Conservation (phyloP, 441 rosid genomes). For the Pelargonium fulgidum region DNA sequence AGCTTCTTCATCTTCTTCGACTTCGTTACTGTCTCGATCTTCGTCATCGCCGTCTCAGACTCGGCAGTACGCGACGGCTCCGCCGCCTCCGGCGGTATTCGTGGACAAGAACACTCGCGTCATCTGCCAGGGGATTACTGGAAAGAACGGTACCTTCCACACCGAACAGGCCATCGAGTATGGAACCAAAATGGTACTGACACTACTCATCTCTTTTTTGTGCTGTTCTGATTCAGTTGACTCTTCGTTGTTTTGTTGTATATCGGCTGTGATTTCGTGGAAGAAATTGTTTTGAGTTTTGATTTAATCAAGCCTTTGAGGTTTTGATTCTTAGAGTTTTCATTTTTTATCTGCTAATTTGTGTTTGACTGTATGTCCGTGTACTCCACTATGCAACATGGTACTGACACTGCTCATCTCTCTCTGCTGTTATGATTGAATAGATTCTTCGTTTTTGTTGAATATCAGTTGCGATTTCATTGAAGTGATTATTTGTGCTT, state of each 20-base stretch:
- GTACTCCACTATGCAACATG: no score
- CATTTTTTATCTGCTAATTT: no score
- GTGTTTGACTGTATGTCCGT: no score
- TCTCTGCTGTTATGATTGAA: no score
- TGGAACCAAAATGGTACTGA: conserved; percentile 85
- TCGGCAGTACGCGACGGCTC: conserved; percentile 35
- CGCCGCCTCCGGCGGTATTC: conserved; percentile 69
- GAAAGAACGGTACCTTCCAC: conserved; percentile 93
- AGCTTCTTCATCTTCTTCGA: conserved; percentile 6
- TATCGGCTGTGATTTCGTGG: no score
- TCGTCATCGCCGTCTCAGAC: not conserved
- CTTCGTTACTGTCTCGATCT: not conserved
- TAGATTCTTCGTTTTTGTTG: not conserved
- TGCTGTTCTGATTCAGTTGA: not conserved
- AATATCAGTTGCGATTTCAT: not conserved
- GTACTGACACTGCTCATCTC: no score
- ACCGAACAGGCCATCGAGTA: conserved; percentile 97
- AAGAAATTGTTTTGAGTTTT: no score
- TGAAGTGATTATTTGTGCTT: not conserved
- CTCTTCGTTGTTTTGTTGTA: not conserved
- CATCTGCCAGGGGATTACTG: conserved; percentile 93
- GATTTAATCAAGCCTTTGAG: no score
- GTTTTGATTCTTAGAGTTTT: no score
- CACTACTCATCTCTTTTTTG: not conserved
- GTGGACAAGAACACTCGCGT: conserved; percentile 85